phyloP scores from a whole-genome alignment of 1,284 basidiomycete species.

The Polyporus tsugae region DNA sequence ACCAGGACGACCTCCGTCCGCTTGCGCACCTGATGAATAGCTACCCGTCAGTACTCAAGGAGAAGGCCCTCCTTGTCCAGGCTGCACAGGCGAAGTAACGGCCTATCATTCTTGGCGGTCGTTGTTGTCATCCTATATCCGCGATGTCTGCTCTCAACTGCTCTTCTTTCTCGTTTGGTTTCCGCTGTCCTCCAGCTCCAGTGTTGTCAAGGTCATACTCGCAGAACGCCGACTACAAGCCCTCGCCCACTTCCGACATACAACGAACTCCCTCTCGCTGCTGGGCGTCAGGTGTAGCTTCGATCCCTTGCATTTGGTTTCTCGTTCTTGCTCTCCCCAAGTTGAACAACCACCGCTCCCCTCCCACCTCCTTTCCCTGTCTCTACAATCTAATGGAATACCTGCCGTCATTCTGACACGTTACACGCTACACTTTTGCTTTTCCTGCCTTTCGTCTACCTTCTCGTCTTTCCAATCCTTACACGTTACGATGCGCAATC shows the following conservation, averaged over 20 bases:
- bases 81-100: constrained; percentile 42
- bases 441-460: neutral
- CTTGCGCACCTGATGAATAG: constrained; percentile 89
- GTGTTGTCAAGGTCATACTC: constrained; percentile 4
- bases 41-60: constrained; percentile 82
- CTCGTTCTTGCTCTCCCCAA: neutral
- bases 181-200: neutral
- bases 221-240: neutral
- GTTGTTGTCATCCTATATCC: constrained; percentile 11
- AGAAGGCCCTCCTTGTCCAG: constrained; percentile 64
- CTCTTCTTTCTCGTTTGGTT: neutral
- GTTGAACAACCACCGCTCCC: neutral
- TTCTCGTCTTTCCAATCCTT: neutral
- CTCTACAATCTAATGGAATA: constrained; percentile 25
- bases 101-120: neutral
- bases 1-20: constrained; percentile 84
- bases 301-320: neutral
- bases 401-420: constrained; percentile 12
- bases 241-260: neutral
- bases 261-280: neutral
- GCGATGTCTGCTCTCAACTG: constrained; percentile 13
- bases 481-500: constrained; percentile 4
- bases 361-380: neutral
- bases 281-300: neutral
- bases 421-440: constrained; percentile 4